phyloP scores from a whole-genome alignment of 1,139 yeast species.

The Entelexis sorbosivorans region DNA sequence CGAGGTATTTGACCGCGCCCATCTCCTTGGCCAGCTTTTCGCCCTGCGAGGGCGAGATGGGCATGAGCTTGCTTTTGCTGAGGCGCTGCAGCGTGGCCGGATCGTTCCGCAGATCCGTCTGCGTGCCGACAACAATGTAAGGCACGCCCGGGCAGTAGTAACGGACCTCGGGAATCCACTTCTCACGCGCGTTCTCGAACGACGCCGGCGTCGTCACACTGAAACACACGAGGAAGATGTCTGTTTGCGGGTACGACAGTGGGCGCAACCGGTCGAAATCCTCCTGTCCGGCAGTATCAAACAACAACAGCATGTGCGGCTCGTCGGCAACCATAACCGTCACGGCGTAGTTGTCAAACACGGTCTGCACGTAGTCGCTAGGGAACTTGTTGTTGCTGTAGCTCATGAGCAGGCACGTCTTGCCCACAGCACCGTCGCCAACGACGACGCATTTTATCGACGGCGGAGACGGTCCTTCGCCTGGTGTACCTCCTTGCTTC shows the following conservation, averaged over 20 bases:
- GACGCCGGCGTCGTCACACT: constrained; percentile 94
- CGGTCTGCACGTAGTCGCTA: constrained; percentile 85
- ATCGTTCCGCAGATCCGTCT: constrained; percentile 87
- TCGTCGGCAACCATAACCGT: constrained; percentile 98
- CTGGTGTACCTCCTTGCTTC: constrained; percentile 12
- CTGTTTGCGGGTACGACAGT: constrained; percentile 90
- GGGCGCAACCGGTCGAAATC: constrained; percentile 97
- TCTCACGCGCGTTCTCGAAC: constrained; percentile 94
- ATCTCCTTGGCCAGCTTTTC: constrained; percentile 86
- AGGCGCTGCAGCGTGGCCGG: constrained; percentile 80
- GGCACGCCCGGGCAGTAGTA: constrained; percentile 98
- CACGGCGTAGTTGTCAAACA: constrained; percentile 90
- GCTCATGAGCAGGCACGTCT: constrained; percentile 81
- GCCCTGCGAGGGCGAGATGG: constrained; percentile 79
- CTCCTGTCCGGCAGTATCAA: constrained; percentile 98
- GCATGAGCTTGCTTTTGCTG: constrained; percentile 79
- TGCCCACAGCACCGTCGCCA: constrained; percentile 94
- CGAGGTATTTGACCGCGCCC: constrained; percentile 91
- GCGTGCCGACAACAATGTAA: constrained; percentile 91
- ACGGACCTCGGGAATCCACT: constrained; percentile 97
- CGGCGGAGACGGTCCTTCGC: constrained; percentile 22
- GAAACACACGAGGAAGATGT: constrained; percentile 88
- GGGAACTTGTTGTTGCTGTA: constrained; percentile 93
- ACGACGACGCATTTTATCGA: constrained; percentile 88
- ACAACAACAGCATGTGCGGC: constrained; percentile 89